Evolutionary conservation across 2,329 filamentous ascomycete species (phyloP).

Genomic region (Fusarium xyrophilum): DNA sequence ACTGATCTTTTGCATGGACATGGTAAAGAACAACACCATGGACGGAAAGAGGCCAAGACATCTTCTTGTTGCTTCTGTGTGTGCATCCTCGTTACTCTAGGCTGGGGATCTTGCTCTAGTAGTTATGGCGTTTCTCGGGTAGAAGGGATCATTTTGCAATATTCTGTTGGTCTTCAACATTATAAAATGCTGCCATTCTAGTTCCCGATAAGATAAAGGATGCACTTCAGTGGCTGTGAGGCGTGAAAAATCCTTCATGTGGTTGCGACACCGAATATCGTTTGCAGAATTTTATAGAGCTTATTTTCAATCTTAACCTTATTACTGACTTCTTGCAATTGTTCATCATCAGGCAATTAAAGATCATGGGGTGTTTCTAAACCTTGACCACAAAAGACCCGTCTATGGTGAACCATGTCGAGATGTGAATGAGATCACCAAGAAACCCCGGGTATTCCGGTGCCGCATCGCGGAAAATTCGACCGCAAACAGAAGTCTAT

Average conservation of each 20-base stretch:
- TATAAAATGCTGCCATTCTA: accelerated
- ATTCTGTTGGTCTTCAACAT: accelerated
- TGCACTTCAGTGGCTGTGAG: no score
- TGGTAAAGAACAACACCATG: accelerated
- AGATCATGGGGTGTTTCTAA: accelerated
- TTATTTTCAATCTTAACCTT: no score
- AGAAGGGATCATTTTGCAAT: not conserved
- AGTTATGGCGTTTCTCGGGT: accelerated
- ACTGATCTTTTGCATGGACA: accelerated
- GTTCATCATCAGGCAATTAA: accelerated
- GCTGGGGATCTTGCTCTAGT: not conserved
- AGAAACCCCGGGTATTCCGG: not conserved
- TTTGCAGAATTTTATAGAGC: not conserved
- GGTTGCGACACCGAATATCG: accelerated
- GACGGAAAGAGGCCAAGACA: accelerated
- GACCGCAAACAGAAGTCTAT: not conserved
- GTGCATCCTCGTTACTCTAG: not conserved
- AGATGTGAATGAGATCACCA: not conserved
- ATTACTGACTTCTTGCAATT: accelerated
- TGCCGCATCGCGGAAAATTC: not conserved
- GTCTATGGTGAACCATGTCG: not conserved
- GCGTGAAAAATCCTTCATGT: accelerated
- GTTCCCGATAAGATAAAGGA: accelerated
- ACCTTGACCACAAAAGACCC: accelerated
- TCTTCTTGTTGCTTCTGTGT: not conserved